A percentile compares a stretch with the other conserved stretches of the same genome.
These are phyloP conservation scores for Arctium minus DNA, from an alignment of 129 eudicot genomes.

Conservation along the genomic window DNA sequence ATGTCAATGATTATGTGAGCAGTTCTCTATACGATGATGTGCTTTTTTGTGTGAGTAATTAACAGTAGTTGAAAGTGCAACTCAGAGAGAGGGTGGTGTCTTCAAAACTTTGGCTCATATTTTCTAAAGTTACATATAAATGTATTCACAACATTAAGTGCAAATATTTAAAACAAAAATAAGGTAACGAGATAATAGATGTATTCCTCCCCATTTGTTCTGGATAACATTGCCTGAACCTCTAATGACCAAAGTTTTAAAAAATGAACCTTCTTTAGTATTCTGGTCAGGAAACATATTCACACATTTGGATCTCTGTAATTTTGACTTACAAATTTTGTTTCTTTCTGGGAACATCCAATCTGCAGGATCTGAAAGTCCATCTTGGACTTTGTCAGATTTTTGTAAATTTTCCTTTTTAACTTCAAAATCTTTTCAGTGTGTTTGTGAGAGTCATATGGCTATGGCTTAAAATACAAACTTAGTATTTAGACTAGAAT, in stretches of 20 bases:
- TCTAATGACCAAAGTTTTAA: neutral
- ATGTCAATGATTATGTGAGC: too few relatives aligned
- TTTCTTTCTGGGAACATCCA: neutral
- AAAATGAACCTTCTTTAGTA: neutral
- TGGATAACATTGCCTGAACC: neutral
- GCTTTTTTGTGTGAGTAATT: neutral
- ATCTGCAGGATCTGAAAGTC: too few relatives aligned
- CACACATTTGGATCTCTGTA: neutral
- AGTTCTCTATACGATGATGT: too few relatives aligned
- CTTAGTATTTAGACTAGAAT: too few relatives aligned
- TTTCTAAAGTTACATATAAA: neutral
- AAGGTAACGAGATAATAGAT: too few relatives aligned
- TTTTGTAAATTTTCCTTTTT: too few relatives aligned
- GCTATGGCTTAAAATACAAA: neutral
- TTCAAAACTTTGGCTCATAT: neutral
- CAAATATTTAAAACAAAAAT: neutral
- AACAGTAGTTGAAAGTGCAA: neutral
- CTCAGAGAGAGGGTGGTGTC: neutral
- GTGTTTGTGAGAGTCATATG: neutral
- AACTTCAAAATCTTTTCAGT: neutral
- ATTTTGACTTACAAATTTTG: neutral
- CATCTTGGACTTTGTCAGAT: too few relatives aligned
- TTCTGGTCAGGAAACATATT: neutral
- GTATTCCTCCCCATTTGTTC: neutral
- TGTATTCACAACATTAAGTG: neutral